These are phyloP conservation scores for Sarocladiaceae sp. DNA, from an alignment of 2,329 filamentous ascomycete species.

Conservation along the genomic window DNA sequence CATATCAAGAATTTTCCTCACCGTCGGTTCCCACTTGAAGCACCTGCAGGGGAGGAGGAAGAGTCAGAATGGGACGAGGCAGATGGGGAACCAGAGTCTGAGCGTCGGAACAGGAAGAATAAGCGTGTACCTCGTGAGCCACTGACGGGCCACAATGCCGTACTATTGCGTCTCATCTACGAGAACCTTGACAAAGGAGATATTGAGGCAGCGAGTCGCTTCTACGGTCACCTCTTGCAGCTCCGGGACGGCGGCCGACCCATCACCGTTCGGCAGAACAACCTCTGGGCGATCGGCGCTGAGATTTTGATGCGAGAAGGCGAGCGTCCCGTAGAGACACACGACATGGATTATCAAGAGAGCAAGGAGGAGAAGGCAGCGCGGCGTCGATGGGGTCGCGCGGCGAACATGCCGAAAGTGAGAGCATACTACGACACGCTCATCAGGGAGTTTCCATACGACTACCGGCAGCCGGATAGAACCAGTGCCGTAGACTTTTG, in stretches of 20 bases:
- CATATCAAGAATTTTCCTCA: constrained; percentile 45
- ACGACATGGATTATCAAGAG: constrained; percentile 5
- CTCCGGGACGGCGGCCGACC: constrained; percentile 32
- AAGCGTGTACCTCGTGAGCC: constrained; percentile 2
- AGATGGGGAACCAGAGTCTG: constrained; percentile 58
- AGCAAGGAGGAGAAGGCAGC: background rate
- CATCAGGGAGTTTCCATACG: constrained; percentile 70
- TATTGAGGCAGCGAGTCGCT: constrained; percentile 63
- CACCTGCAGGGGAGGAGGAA: constrained; percentile 42
- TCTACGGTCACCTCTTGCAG: constrained; percentile 68
- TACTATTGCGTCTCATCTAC: constrained; percentile 65
- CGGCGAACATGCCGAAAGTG: constrained; percentile 39
- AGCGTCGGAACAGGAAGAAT: constrained; percentile 12
- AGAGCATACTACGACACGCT: constrained; percentile 67
- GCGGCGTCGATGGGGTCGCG: constrained; percentile 31
- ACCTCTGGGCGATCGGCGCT: constrained; percentile 76
- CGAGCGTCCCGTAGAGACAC: constrained; percentile 23
- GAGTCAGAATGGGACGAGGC: constrained; percentile 53
- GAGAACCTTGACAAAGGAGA: constrained; percentile 65
- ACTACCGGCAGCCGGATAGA: constrained; percentile 49
- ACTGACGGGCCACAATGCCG: constrained; percentile 45
- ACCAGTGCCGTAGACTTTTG: constrained; percentile 71
- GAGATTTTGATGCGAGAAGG: constrained; percentile 69
- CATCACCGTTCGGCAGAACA: constrained; percentile 63
- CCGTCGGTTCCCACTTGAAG: constrained; percentile 20